Evolutionary conservation across 352 stramenopile genomes (phyloP).

Genomic region (Hyaloperonospora brassicae): DNA sequence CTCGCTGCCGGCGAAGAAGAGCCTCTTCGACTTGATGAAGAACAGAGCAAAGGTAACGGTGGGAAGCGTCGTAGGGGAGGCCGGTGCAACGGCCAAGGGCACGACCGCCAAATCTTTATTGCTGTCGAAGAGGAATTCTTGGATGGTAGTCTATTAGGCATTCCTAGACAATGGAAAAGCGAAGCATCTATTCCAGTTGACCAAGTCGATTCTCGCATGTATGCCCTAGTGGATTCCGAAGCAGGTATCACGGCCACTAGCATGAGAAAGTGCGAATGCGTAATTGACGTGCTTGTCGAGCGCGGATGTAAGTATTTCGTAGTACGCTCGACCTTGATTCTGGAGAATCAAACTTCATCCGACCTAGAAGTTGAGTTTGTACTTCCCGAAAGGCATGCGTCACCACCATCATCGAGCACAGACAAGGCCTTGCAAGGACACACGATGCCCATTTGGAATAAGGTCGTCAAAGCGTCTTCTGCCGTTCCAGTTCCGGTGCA

Average conservation of each 20-base stretch:
- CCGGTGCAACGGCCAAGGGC: constrained; percentile 14
- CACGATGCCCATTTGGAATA: constrained; percentile 59
- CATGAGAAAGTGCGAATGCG: constrained; percentile 75
- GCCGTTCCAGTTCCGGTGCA: constrained; percentile 64
- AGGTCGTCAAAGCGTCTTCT: constrained; percentile 48
- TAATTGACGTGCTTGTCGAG: constrained; percentile 81
- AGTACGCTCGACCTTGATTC: constrained; percentile 64
- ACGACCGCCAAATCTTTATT: constrained; percentile 58
- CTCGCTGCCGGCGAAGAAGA: constrained; percentile 53
- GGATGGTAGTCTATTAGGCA: constrained; percentile 25
- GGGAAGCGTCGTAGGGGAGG: constrained; percentile 14
- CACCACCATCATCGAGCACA: constrained; percentile 29
- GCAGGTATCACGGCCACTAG: constrained; percentile 31
- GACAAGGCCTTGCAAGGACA: constrained; percentile 27
- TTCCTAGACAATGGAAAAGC: constrained; percentile 52
- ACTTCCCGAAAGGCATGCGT: constrained; percentile 36
- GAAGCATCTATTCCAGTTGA: constrained; percentile 74
- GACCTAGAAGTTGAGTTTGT: constrained; percentile 84
- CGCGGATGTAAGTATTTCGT: constrained; percentile 85
- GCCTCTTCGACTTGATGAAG: constrained; percentile 46
- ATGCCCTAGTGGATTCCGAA: constrained; percentile 63
- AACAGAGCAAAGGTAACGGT: constrained; percentile 5
- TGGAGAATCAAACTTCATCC: constrained; percentile 80
- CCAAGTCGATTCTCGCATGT: constrained; percentile 78
- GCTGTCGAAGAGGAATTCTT: constrained; percentile 48